Percentiles rank a stretch among this genome's conserved stretches.
These are phyloP conservation scores for Xylariaceae sp. DNA, from an alignment of 2,329 filamentous ascomycete species.

Conservation along the genomic window DNA sequence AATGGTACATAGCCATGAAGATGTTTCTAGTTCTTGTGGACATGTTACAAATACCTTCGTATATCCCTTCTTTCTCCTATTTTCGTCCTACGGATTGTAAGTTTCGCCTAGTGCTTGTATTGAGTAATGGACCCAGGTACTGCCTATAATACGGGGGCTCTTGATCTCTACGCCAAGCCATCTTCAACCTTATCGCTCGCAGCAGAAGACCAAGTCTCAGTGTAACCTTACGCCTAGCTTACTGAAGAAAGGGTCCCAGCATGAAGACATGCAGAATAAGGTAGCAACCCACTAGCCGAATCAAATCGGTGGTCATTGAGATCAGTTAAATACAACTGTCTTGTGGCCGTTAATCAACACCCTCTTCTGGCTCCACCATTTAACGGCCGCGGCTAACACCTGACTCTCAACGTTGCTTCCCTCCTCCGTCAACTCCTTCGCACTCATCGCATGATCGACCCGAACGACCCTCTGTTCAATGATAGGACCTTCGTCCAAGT, in stretches of 20 bases:
- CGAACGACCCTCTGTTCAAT: constrained; percentile 83
- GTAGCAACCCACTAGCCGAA: not conserved
- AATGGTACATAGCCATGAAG: too few species aligned
- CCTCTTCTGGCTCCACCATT: constrained; percentile 80
- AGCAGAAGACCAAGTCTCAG: not conserved
- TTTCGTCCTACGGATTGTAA: too few species aligned
- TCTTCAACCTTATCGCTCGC: too few species aligned
- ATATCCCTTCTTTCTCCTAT: too few species aligned
- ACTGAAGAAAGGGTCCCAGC: not conserved
- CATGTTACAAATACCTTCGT: too few species aligned
- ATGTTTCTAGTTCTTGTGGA: too few species aligned
- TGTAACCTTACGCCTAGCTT: not conserved
- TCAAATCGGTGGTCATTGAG: not conserved
- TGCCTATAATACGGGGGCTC: not conserved
- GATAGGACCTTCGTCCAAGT: constrained; percentile 85
- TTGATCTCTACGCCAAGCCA: not conserved
- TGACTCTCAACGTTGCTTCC: constrained; percentile 86
- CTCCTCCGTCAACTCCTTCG: constrained; percentile 78
- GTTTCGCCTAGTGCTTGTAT: too few species aligned
- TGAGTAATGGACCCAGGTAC: too few species aligned
- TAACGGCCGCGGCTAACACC: constrained; percentile 79
- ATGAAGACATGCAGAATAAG: not conserved
- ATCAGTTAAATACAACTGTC: constrained; percentile 74
- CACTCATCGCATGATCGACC: constrained; percentile 77
- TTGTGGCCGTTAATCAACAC: constrained; percentile 81